These are phyloP conservation scores for Murraya koenigii DNA, from an alignment of 345 rosid genomes.

Conservation along the genomic window DNA sequence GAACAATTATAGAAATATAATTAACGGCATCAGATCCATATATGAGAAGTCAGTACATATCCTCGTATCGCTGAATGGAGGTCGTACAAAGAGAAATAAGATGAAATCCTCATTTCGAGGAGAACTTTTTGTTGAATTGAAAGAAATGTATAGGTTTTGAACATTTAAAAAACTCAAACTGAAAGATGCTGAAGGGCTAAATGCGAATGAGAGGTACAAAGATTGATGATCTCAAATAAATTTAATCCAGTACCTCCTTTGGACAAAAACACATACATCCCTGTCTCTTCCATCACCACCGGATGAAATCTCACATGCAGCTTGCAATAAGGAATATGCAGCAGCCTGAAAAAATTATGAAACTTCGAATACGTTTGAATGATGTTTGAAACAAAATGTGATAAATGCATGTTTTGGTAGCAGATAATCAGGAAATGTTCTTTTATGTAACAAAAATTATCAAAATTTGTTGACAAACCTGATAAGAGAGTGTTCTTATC, in stretches of 20 bases:
- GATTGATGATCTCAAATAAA: not conserved
- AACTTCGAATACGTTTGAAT: conserved; percentile 27
- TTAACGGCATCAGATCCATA: not conserved
- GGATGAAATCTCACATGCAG: conserved; percentile 82
- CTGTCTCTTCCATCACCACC: conserved; percentile 72
- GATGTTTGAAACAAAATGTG: conserved; percentile 2
- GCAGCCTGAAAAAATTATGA: conserved; percentile 64
- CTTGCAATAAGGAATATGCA: conserved; percentile 78
- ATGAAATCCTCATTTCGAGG: not conserved
- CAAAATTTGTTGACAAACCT: conserved; percentile 45
- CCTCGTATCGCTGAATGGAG: not conserved
- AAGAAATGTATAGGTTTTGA: not conserved
- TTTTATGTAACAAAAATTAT: not conserved
- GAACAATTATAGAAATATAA: not conserved
- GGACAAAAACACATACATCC: conserved; percentile 69
- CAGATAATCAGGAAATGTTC: not conserved
- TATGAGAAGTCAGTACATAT: not conserved
- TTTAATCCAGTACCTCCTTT: conserved; percentile 57
- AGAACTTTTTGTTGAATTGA: not conserved
- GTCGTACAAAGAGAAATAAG: not conserved
- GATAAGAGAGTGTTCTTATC: conserved; percentile 87
- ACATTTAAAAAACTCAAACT: conserved; percentile 5
- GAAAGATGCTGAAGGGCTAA: conserved; percentile 16
- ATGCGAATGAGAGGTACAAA: conserved; percentile 3
- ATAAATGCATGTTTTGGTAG: not conserved